Percentiles rank a stretch among this genome's conserved stretches.
Evolutionary conservation across 169 alveolate genomes (phyloP).

Genomic region (Cyclospora cayetanensis): DNA sequence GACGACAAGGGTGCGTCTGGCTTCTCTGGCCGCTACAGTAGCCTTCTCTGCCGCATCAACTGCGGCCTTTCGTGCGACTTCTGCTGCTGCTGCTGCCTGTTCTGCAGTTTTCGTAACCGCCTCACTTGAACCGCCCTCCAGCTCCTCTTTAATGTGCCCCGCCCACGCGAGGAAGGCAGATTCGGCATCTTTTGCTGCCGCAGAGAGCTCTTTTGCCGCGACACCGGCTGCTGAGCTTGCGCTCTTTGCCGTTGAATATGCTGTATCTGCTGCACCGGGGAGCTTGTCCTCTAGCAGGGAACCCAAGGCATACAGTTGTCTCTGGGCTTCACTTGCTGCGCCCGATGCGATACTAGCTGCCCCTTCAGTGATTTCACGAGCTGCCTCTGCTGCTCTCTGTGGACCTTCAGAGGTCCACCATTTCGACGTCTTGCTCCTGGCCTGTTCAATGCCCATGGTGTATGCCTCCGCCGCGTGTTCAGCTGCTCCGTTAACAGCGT

Average conservation of each 20-base stretch:
- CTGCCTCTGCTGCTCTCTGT: constrained; percentile 29
- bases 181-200: neutral
- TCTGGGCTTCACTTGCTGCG: constrained; percentile 4
- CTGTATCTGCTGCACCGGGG: constrained; percentile 39
- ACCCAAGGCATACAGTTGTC: neutral
- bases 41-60: constrained; percentile 14
- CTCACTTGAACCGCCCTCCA: neutral
- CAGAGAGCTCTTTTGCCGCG: constrained; percentile 18
- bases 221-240: constrained; percentile 34
- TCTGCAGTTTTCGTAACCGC: neutral
- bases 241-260: neutral
- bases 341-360: constrained; percentile 19
- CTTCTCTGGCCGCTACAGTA: neutral
- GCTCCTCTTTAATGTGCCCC: neutral
- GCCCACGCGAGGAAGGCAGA: neutral
- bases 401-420: neutral
- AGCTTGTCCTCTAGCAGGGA: neutral
- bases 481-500: neutral
- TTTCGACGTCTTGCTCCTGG: neutral
- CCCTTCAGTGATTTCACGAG: neutral
- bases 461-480: neutral
- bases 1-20: neutral
- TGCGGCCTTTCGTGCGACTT: neutral
- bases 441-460: neutral
- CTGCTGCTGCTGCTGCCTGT: constrained; percentile 11